Conservation (phyloP, 768 basidiomycete species). For the Tylopilus balloui region DNA sequence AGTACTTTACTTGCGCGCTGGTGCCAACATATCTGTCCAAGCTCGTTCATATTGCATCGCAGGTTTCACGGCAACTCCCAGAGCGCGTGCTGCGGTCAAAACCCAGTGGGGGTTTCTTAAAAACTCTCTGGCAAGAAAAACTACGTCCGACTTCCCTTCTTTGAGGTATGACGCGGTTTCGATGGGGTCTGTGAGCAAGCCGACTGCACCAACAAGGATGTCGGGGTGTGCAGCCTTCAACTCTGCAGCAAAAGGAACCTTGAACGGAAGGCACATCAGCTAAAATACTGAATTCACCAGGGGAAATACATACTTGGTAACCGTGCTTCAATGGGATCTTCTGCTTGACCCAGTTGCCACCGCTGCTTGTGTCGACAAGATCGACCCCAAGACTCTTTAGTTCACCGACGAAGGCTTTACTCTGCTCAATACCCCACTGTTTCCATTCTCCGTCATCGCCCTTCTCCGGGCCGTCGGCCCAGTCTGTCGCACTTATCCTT, state of each 20-base stretch:
- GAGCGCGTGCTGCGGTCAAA: conserved; percentile 53
- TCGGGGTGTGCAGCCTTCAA: conserved; percentile 58
- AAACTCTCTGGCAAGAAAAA: conserved; percentile 64
- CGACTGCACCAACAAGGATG: conserved; percentile 59
- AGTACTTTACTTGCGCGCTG: not conserved
- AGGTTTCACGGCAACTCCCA: conserved; percentile 61
- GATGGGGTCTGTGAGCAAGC: conserved; percentile 61
- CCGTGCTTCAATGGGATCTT: conserved; percentile 50
- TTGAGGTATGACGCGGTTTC: conserved; percentile 61
- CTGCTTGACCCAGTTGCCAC: conserved; percentile 61
- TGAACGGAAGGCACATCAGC: not conserved
- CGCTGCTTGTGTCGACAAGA: conserved; percentile 68
- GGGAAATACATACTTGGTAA: conserved; percentile 49
- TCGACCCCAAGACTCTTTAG: conserved; percentile 64
- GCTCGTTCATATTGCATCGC: conserved; percentile 70
- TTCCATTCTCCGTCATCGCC: conserved; percentile 51
- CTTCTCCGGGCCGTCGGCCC: conserved; percentile 55
- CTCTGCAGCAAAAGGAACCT: conserved; percentile 67
- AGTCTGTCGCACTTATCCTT: conserved; percentile 63
- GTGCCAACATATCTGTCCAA: conserved; percentile 40
- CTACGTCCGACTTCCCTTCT: conserved; percentile 62
- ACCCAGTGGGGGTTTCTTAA: conserved; percentile 65
- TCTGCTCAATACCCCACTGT: conserved; percentile 79
- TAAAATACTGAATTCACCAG: not conserved
- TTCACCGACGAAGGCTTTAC: conserved; percentile 50